Conservation (phyloP, 2,329 filamentous ascomycete species). For the Aspergillus sp. region DNA sequence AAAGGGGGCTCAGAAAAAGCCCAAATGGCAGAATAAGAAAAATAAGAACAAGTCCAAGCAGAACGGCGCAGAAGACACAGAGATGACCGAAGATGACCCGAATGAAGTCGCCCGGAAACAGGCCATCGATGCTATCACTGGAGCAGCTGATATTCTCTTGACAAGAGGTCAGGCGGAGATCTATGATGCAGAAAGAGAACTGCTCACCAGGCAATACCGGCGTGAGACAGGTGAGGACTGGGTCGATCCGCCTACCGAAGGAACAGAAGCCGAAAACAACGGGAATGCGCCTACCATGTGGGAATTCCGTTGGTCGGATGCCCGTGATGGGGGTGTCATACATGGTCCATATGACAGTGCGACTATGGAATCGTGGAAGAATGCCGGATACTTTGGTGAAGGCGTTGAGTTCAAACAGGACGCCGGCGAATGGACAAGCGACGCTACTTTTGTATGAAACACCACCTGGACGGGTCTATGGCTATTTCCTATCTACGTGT, state of each 20-base stretch:
- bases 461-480: neutral
- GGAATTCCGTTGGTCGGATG: constrained; percentile 93
- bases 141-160: constrained; percentile 82
- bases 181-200: constrained; percentile 83
- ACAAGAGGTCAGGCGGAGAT: constrained; percentile 82
- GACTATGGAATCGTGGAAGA: constrained; percentile 88
- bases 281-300: constrained; percentile 56
- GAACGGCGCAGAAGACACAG: constrained; percentile 58
- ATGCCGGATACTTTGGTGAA: constrained; percentile 88
- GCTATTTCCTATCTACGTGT: constrained; percentile 2
- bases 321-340: constrained; percentile 70
- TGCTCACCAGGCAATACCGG: constrained; percentile 76
- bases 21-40: constrained; percentile 61
- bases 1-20: constrained; percentile 59
- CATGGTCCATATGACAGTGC: constrained; percentile 84
- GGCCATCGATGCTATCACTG: constrained; percentile 78
- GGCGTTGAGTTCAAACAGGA: constrained; percentile 71
- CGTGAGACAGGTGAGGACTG: constrained; percentile 86
- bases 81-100: constrained; percentile 68
- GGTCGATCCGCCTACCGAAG: constrained; percentile 51
- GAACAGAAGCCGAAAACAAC: constrained; percentile 23
- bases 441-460: constrained; percentile 52
- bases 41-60: constrained; percentile 49
- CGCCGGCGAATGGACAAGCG: constrained; percentile 53
- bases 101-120: constrained; percentile 68